These are phyloP conservation scores for Scenedesmus sp. DNA, from an alignment of 163 green algal genomes.

Conservation along the genomic window DNA sequence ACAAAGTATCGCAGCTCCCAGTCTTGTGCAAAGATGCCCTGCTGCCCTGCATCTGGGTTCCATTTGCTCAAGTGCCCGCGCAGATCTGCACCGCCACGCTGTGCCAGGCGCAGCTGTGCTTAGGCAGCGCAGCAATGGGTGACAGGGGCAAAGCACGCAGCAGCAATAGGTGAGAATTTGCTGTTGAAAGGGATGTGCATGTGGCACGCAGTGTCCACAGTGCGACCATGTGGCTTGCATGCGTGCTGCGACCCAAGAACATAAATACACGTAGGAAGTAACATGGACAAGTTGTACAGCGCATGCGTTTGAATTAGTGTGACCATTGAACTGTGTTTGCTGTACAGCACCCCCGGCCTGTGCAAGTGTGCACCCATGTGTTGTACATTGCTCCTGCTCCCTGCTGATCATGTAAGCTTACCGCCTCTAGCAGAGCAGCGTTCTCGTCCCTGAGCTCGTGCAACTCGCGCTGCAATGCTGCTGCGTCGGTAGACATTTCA, in stretches of 20 bases:
- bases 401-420: background rate
- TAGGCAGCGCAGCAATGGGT: too few species aligned
- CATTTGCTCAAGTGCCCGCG: constrained; percentile 43
- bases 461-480: constrained; percentile 14
- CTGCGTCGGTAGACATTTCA: constrained; percentile 15
- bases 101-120: constrained; percentile 21
- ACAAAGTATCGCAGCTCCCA: constrained; percentile 56
- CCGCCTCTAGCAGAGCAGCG: constrained; percentile 40
- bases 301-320: background rate
- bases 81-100: constrained; percentile 18
- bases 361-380: background rate
- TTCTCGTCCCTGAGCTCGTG: constrained; percentile 40
- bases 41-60: constrained; percentile 38
- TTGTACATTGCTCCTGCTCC: background rate
- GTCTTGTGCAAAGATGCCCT: constrained; percentile 53
- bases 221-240: background rate
- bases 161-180: background rate
- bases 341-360: background rate
- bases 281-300: background rate
- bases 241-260: background rate
- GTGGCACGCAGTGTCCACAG: background rate
- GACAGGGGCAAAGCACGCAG: background rate
- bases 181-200: background rate
- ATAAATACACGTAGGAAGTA: background rate
- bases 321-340: background rate